Conservation (phyloP, 2,329 filamentous ascomycete species). For the Passalora sequoiae region DNA sequence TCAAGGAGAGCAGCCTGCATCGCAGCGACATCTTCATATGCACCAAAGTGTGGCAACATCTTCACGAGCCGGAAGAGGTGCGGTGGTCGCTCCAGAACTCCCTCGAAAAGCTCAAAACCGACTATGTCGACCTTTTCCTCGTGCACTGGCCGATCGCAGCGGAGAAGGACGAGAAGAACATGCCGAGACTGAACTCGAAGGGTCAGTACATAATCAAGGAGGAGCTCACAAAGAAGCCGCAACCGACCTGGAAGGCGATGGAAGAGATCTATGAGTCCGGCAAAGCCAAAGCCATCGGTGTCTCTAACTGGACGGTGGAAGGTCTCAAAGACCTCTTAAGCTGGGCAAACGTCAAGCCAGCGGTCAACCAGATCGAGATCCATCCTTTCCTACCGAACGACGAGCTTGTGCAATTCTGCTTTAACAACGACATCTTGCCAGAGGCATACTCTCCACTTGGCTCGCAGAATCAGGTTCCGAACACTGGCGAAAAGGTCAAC, state of each 20-base stretch:
- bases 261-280: constrained; percentile 52
- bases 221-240: constrained; percentile 60
- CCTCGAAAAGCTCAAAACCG: constrained; percentile 31
- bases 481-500: constrained; percentile 61
- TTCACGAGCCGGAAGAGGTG: constrained; percentile 40
- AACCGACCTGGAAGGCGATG: constrained; percentile 59
- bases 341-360: constrained; percentile 39
- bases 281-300: constrained; percentile 51
- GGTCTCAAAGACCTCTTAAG: constrained; percentile 42
- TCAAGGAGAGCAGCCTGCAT: constrained; percentile 46
- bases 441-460: constrained; percentile 56
- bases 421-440: constrained; percentile 52
- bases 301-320: constrained; percentile 48
- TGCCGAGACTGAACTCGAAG: constrained; percentile 47
- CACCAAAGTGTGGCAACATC: constrained; percentile 52
- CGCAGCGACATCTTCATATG: constrained; percentile 49
- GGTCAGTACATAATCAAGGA: constrained; percentile 60
- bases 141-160: constrained; percentile 46
- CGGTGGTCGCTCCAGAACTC: constrained; percentile 34
- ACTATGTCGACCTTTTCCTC: constrained; percentile 36
- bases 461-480: constrained; percentile 64
- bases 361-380: constrained; percentile 48
- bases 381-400: constrained; percentile 59
- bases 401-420: constrained; percentile 54
- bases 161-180: constrained; percentile 47